Evolutionary conservation across 371 early-diverging fungal genomes (phyloP).

Genomic region (Mucor piriformis): DNA sequence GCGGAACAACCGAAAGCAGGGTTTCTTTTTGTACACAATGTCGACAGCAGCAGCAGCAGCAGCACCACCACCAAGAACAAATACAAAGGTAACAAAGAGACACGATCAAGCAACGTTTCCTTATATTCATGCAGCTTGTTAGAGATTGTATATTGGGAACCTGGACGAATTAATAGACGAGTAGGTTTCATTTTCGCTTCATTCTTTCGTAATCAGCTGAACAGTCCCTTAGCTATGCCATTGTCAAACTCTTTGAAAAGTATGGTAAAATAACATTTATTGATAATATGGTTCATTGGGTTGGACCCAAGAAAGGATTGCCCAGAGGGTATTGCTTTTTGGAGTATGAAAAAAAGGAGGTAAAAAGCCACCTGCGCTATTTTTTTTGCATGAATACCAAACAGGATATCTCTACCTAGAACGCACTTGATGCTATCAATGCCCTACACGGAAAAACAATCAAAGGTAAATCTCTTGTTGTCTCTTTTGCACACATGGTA

Average conservation of each 20-base stretch:
- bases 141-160: constrained; percentile 66
- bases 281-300: constrained; percentile 64
- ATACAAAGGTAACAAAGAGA: neutral
- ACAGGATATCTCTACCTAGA: no score
- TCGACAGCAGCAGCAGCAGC: no score
- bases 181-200: constrained; percentile 33
- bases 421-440: constrained; percentile 58
- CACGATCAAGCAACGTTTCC: no score
- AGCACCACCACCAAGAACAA: neutral
- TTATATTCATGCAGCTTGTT: no score
- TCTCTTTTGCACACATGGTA: constrained; percentile 65
- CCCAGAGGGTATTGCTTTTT: constrained; percentile 71
- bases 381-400: no score
- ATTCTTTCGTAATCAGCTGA: neutral
- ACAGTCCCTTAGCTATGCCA: constrained; percentile 53
- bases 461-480: constrained; percentile 53
- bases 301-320: constrained; percentile 63
- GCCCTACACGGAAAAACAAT: constrained; percentile 56
- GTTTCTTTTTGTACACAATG: no score
- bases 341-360: constrained; percentile 59
- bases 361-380: constrained; percentile 4
- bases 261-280: constrained; percentile 69
- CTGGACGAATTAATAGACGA: constrained; percentile 63
- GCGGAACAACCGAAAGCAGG: no score
- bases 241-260: constrained; percentile 67